These are phyloP conservation scores for Paramecium caudatum DNA, from an alignment of 73 alveolate species.

Conservation along the genomic window DNA sequence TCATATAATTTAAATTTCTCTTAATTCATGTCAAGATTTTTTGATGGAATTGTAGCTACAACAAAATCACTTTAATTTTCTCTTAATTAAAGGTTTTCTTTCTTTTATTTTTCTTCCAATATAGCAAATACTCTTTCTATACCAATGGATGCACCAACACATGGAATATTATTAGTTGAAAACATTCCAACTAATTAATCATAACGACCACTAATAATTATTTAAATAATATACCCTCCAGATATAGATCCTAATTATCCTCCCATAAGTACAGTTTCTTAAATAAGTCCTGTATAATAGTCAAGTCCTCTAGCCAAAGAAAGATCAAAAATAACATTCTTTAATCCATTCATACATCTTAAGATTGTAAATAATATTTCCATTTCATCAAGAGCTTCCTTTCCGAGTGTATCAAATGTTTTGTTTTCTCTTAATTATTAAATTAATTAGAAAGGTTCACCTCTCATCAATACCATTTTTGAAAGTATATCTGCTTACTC, in stretches of 20 bases:
- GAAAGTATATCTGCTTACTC: slow-evolving; percentile 87
- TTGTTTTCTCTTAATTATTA: slow-evolving; percentile 79
- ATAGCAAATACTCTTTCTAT: slow-evolving; percentile 56
- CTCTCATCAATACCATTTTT: slow-evolving; percentile 85
- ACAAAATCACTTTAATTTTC: slow-evolving; percentile 26
- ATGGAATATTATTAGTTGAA: not conserved
- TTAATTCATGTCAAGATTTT: slow-evolving; percentile 29
- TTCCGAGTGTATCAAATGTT: slow-evolving; percentile 86
- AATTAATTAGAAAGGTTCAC: slow-evolving; percentile 85
- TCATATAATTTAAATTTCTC: slow-evolving; percentile 40
- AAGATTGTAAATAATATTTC: slow-evolving; percentile 82
- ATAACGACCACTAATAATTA: slow-evolving; percentile 46
- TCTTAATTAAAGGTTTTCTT: not conserved
- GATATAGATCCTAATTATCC: slow-evolving; percentile 81
- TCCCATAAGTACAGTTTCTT: slow-evolving; percentile 89
- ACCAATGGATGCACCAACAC: slow-evolving; percentile 66
- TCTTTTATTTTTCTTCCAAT: slow-evolving; percentile 22
- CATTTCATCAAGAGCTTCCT: slow-evolving; percentile 91
- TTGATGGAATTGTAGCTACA: slow-evolving; percentile 39
- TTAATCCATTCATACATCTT: slow-evolving; percentile 79
- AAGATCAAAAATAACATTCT: slow-evolving; percentile 86
- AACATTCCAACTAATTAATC: slow-evolving; percentile 59
- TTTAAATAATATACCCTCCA: slow-evolving; percentile 72
- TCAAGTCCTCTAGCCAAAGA: slow-evolving; percentile 97
- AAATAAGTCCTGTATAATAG: slow-evolving; percentile 95